A percentile compares a stretch with the other conserved stretches of the same genome.
phyloP scores from a whole-genome alignment of 345 rosid genomes.

The Pseudoturritis turrita region DNA sequence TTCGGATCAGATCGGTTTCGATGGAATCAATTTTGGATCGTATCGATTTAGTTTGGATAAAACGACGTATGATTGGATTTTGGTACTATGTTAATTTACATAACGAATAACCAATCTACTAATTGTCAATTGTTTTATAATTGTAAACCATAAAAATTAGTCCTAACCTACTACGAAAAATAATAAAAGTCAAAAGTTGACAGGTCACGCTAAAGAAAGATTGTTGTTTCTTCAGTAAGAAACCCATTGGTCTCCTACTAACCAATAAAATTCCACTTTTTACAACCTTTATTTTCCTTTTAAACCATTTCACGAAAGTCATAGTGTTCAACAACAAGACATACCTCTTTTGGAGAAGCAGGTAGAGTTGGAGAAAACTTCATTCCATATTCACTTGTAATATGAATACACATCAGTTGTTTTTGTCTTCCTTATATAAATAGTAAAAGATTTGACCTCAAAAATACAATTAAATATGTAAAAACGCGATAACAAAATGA shows the following conservation, averaged over 20 bases:
- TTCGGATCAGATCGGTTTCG: too few species aligned
- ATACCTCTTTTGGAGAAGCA: conserved; percentile 3
- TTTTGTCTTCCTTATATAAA: neutral
- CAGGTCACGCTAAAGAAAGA: neutral
- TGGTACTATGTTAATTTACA: too few species aligned
- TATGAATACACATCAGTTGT: neutral
- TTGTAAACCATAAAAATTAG: too few species aligned
- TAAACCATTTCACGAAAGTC: conserved; percentile 11
- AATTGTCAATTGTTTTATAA: too few species aligned
- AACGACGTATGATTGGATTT: too few species aligned
- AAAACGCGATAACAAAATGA: neutral
- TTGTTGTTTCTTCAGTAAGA: conserved; percentile 4
- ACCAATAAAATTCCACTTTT: conserved; percentile 6
- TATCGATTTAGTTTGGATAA: too few species aligned
- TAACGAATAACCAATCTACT: too few species aligned
- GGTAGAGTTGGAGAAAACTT: neutral
- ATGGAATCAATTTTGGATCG: too few species aligned
- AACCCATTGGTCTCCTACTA: neutral
- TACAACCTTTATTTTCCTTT: neutral
- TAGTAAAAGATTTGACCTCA: neutral
- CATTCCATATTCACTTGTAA: neutral
- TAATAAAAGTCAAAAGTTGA: conserved; percentile 15
- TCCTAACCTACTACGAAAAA: neutral
- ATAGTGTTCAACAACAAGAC: conserved; percentile 1
- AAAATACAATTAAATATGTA: neutral